Conservation (phyloP, 768 basidiomycete species). For the Nidula microcarpa region DNA sequence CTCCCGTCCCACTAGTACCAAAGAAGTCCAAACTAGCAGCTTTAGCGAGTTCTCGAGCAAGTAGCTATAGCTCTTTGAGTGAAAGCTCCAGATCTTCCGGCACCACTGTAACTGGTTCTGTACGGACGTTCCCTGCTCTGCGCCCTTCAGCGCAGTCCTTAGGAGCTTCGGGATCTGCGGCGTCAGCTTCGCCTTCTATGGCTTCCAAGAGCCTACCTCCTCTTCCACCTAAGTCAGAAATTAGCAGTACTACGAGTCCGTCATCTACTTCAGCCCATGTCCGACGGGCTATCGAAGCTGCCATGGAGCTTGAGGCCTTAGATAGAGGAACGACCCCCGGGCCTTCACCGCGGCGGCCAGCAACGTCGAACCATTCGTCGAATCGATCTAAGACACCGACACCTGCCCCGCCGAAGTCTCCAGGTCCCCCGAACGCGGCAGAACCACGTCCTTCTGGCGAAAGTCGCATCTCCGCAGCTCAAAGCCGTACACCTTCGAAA, state of each 20-base stretch:
- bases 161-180: constrained; percentile 29
- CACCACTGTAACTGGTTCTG: constrained; percentile 50
- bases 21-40: constrained; percentile 68
- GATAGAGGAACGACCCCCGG: constrained; percentile 29
- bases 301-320: constrained; percentile 56
- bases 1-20: constrained; percentile 17
- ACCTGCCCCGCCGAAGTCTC: constrained; percentile 1
- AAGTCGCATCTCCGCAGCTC: neutral
- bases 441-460: constrained; percentile 12
- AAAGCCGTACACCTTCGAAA: constrained; percentile 46
- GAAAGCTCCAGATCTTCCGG: constrained; percentile 56
- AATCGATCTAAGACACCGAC: constrained; percentile 19
- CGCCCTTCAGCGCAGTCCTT: constrained; percentile 65
- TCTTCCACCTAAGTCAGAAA: constrained; percentile 9
- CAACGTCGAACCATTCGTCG: constrained; percentile 4
- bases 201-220: constrained; percentile 19
- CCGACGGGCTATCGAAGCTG: constrained; percentile 63
- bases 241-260: constrained; percentile 12
- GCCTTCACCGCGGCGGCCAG: constrained; percentile 11
- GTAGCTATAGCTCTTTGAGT: constrained; percentile 37
- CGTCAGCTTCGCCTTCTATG: constrained; percentile 15
- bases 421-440: constrained; percentile 17
- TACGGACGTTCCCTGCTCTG: constrained; percentile 70
- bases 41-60: constrained; percentile 63
- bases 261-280: constrained; percentile 61